Evolutionary conservation across 2,329 filamentous ascomycete genomes (phyloP), one percentile per base, ranked within the genome.

Genomic region (Magnaporthiopsis rhizophila): DNA sequence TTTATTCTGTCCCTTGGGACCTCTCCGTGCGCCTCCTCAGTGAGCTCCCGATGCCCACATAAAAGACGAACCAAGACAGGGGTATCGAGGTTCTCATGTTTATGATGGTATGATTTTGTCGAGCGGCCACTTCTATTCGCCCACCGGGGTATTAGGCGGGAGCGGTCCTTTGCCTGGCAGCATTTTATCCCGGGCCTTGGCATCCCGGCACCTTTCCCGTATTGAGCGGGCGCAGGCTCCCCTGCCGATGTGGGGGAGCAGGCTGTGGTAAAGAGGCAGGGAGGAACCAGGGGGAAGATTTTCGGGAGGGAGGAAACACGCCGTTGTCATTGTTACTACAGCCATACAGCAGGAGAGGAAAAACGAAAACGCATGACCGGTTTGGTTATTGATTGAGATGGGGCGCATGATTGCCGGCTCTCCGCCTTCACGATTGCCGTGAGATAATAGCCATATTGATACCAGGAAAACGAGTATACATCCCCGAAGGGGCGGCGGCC

Each of bases 181-280:
- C 58, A 60, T 60, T 60, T 60, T 60, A 60, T 38, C 30, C 58
- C 58, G 58, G 58, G 30, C 26, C 58, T 60, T 60, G 58, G 58
- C 32, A n/a, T 36, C 36, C 58, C 58, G 58, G 8, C 13, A 3
- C 15, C 30, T 38, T 38, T 21, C 58, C 58, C 24, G 58, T 21
- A 32, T 60, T 21, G 28, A 28, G 36, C 12, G 9, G 58, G 21
- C 21, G 21, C 26, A 36, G 58, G 15, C 7, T 36, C 4, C 30
- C 32, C n/a, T 60, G 32, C 58, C 58, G 58, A 32, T 60, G 58
- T 30, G 58, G 58, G 58, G 58, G 21, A 38, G 21, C 21, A 60
- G 32, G 38, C 26, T 21, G 58, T 11, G 15, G 38, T 60, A 60
- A 32, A 59, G 5, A 38, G 3, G 3, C 11, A 13, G 11, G 3